These are phyloP conservation scores for Aspergillus asperescens DNA, from an alignment of 495 filamentous ascomycete species.

Conservation along the genomic window DNA sequence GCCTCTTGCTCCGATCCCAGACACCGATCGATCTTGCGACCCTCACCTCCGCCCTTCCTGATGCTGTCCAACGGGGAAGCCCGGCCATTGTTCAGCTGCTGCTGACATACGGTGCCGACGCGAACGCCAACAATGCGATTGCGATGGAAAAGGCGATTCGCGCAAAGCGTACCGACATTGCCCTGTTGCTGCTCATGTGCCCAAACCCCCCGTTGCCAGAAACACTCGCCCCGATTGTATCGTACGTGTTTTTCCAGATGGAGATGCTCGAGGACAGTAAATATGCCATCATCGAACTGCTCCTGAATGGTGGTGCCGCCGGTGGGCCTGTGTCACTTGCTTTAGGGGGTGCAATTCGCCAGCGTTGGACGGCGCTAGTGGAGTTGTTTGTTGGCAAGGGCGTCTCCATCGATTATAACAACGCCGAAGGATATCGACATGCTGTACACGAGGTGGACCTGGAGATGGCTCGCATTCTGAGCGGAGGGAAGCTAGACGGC, in stretches of 20 bases:
- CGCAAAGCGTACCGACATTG: conserved; percentile 3
- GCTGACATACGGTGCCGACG: conserved; percentile 8
- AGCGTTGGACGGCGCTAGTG: conserved; percentile 2
- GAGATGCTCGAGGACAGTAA: conserved; percentile 1
- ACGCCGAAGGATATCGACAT: conserved; percentile 6
- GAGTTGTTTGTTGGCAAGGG: conserved; percentile 9
- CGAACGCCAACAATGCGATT: conserved; percentile 1
- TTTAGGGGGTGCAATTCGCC: background rate
- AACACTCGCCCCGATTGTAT: conserved; percentile 7
- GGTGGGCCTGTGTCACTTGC: conserved; percentile 8
- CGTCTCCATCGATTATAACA: conserved; percentile 5
- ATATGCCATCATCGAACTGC: conserved; percentile 3
- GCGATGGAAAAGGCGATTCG: conserved; percentile 9
- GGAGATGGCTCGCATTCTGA: background rate
- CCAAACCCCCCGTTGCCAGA: conserved; percentile 3
- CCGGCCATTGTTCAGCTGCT: conserved; percentile 3
- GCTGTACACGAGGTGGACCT: conserved; percentile 7
- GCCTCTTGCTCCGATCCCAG: conserved; percentile 4
- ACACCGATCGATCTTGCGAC: conserved; percentile 1
- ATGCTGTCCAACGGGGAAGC: conserved; percentile 2
- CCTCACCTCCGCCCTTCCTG: conserved; percentile 5
- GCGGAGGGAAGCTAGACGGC: background rate
- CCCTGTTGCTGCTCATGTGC: conserved; percentile 4
- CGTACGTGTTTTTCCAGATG: conserved; percentile 8
- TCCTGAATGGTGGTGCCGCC: conserved; percentile 4